Base-by-base conservation (phyloP, 306 rosid species). In the Quercus variabilis region DNA sequence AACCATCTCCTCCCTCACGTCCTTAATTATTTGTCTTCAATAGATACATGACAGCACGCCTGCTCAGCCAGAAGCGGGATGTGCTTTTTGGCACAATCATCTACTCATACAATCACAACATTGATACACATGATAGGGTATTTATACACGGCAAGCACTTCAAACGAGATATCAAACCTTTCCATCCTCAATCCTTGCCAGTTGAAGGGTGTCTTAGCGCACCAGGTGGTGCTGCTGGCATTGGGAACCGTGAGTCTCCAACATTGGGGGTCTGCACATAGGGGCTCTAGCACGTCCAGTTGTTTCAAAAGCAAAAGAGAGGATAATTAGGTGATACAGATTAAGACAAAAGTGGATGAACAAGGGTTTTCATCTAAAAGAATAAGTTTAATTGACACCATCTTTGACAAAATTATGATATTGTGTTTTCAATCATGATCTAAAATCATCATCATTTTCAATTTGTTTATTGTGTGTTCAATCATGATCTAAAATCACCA, bases 161-260 rank as follows among this genome's bases (percentile, higher is more conserved):
- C 30, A 55, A 71, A 76, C 71, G 25, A 31, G 10, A 23, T 73
- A 38, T 25, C 57, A 51, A 76, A 51, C 72, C 55, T 64, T 69
- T 35, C 81, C 74, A 62, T 59, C 33, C 68, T 91, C 87, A 86
- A 76, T 91, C 91, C 81, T 87, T 87, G 87, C 87, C 84, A 28
- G 81, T 75, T 52, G 91, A 75, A 57, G 92, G 62, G 55, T 89
- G 86, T 90, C 98, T 91, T 80, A 87, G 97, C 57, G 95, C 99
- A 78, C 99, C 99, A 2, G 98, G 97, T 19, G 99, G 99, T n/a
- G 97, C 90, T 3, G 88, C 86, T 46, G 99, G 99, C 90, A 80
- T 84, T 6, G 99, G 99, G 82, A 92, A 68, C 76, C 84, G 89
- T 74, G 83, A 84, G 78, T 91, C 94, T 69, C 88, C 78, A 81